Evolutionary conservation across 176 grass and related monocot species (phyloP).

Genomic region (Olyra latifolia): DNA sequence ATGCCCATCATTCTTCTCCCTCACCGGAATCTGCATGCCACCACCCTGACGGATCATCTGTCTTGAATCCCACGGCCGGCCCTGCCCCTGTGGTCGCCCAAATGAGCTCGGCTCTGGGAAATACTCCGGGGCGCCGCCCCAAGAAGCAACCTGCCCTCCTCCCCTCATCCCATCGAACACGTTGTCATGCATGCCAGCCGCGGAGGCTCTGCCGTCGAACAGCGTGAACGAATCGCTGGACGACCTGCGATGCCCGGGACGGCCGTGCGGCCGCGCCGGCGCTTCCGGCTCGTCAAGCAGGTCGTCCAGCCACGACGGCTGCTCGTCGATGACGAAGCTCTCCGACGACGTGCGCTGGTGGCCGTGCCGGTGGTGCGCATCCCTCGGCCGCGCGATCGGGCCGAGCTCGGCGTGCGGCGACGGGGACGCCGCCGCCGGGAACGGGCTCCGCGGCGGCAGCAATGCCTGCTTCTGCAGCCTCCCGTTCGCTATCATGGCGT

Average conservation of each 20-base stretch:
- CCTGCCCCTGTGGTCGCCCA: constrained; percentile 45
- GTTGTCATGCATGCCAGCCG: constrained; percentile 34
- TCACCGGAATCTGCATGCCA: constrained; percentile 1
- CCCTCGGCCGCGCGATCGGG: constrained; percentile 46
- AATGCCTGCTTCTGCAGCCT: constrained; percentile 48
- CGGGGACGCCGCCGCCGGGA: constrained; percentile 21
- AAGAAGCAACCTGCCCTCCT: constrained; percentile 27
- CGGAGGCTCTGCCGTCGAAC: constrained; percentile 43
- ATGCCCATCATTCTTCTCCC: constrained; percentile 50
- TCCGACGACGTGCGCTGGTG: constrained; percentile 81
- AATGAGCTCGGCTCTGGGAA: constrained; percentile 50
- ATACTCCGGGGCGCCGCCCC: constrained; percentile 38
- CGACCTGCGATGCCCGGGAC: constrained; percentile 69
- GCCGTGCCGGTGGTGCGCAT: constrained; percentile 40
- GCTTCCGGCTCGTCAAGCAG: constrained; percentile 74
- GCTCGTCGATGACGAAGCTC: constrained; percentile 81
- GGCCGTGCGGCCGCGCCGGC: constrained; percentile 30
- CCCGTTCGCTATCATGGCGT: constrained; percentile 47
- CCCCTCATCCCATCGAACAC: constrained; percentile 47
- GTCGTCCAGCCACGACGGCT: constrained; percentile 95
- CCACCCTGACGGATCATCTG: constrained; percentile 46
- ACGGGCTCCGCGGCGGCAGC: constrained; percentile 51
- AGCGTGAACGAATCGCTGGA: constrained; percentile 85
- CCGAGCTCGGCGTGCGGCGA: constrained; percentile 27
- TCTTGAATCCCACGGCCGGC: constrained; percentile 47